A percentile compares a stretch with the other conserved stretches of the same genome.
Evolutionary conservation across 805 yeast genomes (phyloP).

Genomic region (Candida peoriensis): DNA sequence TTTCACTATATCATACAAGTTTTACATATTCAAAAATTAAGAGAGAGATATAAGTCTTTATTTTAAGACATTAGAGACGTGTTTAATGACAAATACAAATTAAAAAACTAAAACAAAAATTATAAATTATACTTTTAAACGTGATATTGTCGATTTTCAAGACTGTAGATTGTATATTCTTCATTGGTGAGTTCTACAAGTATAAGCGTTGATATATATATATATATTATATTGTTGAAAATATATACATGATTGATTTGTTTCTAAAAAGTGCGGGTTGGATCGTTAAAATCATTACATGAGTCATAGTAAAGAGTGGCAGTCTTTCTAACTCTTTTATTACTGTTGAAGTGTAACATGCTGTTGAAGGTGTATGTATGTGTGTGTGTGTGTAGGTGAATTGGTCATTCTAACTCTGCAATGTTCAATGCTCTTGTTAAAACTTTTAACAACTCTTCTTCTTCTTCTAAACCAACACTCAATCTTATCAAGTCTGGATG

Average conservation of each 20-base stretch:
- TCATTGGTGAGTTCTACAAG: too few relatives aligned
- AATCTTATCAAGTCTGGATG: slow-evolving; percentile 73
- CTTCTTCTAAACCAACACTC: slow-evolving; percentile 81
- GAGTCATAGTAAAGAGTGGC: background rate
- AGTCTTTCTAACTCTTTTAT: background rate
- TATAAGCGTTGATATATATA: too few relatives aligned
- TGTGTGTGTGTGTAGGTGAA: background rate
- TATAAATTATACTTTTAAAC: too few relatives aligned
- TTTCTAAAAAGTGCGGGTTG: too few relatives aligned
- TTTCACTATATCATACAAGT: too few relatives aligned
- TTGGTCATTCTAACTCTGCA: slow-evolving; percentile 11
- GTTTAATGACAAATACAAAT: slow-evolving; percentile 9
- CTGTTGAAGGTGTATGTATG: background rate
- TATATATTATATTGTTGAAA: too few relatives aligned
- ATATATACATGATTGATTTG: too few relatives aligned
- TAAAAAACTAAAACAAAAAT: background rate
- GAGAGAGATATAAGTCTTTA: too few relatives aligned
- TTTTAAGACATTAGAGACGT: too few relatives aligned
- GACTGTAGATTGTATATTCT: too few relatives aligned
- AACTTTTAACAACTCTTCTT: slow-evolving; percentile 39
- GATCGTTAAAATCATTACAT: too few relatives aligned
- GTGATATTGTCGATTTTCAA: too few relatives aligned
- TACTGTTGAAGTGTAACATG: slow-evolving; percentile 11
- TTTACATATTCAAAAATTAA: background rate
- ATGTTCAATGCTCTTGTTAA: slow-evolving; percentile 18